These are phyloP conservation scores for Fraxinus angustifolia DNA, from an alignment of 305 asterid genomes.

Conservation along the genomic window DNA sequence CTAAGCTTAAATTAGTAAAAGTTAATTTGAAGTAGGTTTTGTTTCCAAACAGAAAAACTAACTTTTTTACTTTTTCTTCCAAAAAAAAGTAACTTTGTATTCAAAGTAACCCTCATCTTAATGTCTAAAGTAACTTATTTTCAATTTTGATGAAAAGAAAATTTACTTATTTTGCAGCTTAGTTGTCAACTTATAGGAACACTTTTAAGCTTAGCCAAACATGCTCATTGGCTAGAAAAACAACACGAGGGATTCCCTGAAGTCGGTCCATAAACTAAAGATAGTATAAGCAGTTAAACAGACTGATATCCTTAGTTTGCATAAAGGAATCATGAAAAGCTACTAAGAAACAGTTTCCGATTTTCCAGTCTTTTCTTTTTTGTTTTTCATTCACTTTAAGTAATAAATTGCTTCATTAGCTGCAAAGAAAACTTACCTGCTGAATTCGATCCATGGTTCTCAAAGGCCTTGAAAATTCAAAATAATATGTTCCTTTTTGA, in stretches of 20 bases:
- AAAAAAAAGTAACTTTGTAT: neutral
- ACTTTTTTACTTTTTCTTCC: neutral
- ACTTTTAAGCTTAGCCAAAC: neutral
- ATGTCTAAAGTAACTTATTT: neutral
- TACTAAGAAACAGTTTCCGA: neutral
- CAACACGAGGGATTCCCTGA: neutral
- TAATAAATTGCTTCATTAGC: neutral
- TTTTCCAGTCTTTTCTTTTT: neutral
- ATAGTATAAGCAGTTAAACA: neutral
- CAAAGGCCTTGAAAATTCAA: slow-evolving; percentile 59
- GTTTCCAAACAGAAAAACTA: neutral
- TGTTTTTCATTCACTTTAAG: neutral
- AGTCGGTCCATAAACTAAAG: neutral
- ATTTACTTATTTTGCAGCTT: neutral
- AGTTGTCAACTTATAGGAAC: neutral
- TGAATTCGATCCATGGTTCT: slow-evolving; percentile 58
- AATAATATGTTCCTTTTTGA: slow-evolving; percentile 47
- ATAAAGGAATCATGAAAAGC: neutral
- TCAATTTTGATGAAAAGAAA: neutral
- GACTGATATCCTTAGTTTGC: neutral
- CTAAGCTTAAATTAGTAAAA: neutral
- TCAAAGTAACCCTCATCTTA: neutral
- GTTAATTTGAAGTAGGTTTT: neutral
- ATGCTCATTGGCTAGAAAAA: neutral
- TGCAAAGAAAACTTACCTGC: slow-evolving; percentile 36